Evolutionary conservation across 2,329 filamentous ascomycete genomes (phyloP), one percentile per base, ranked within the genome.

Genomic region (Coniochaeta sp.): DNA sequence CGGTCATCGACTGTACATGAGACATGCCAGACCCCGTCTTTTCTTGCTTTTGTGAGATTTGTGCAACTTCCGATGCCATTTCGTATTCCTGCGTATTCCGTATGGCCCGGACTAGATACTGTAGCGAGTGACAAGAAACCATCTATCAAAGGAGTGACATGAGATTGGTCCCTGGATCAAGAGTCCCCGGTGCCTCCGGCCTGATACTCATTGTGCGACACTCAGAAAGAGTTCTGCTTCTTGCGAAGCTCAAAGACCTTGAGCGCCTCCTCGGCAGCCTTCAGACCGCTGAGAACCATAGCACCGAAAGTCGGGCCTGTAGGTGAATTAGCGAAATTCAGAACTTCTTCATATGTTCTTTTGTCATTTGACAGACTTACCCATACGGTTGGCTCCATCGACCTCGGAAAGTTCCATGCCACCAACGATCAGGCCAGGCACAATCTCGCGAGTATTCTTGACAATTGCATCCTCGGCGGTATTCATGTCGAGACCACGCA

Each of bases 401-500:
- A 96, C 87, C 76, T 96, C 92, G 62, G 87, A 90, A 66, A 96
- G 79, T 75, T 96, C 92, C 92, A 97, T 97, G 43, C 92, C 93
- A 59, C 92, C 93, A n/a, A 96, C 89, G 68, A 96, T 91, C 64
- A 97, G 79, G 31, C 93, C 92, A 6, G 91, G 91, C 16, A 92
- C 86, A 62, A 97, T 83, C 80, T 96, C 92, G 63, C 92, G 87
- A 7, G 92, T 96, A 66, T 89, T 82, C 81, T 95, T 96, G 72
- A 96, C 92, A 67, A 97, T 96, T 56, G 92, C 91, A 68, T 97
- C 92, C 75, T 97, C 92, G 52, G 92, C 92, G 1, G 81, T 79
- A 76, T 92, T 90, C 92, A 96, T 97, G 75, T 97, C 92, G 19
- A 97, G 80, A 9, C 92, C 93, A 61, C 92, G 87, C 92, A 97